Conservation (phyloP, 2,329 filamentous ascomycete genomes). For the Penicillium sp. region DNA sequence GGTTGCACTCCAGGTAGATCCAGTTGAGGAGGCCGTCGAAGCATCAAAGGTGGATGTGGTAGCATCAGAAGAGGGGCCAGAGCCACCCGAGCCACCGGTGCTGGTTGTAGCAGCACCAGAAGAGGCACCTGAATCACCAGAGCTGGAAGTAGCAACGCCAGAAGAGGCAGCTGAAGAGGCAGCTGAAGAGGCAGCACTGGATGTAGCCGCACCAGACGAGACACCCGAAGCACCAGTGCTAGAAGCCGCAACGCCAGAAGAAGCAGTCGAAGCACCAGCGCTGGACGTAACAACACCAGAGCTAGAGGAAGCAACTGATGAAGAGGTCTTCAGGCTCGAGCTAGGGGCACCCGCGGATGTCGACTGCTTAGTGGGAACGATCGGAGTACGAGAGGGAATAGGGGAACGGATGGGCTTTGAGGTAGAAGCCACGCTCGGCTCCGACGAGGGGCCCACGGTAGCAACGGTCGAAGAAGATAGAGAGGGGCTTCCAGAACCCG, state of each 20-base stretch:
- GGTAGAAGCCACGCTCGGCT: constrained; percentile 3
- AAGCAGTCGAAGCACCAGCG: neutral
- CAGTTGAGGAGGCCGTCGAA: neutral
- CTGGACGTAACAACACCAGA: neutral
- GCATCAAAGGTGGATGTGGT: neutral
- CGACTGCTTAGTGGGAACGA: neutral
- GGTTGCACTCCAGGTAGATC: neutral
- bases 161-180: neutral
- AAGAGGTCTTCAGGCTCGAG: constrained; percentile 3
- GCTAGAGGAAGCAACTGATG: constrained; percentile 2
- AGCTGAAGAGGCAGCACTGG: neutral
- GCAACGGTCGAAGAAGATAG: neutral
- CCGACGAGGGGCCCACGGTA: constrained; percentile 1
- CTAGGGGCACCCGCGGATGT: constrained; percentile 2
- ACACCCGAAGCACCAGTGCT: neutral
- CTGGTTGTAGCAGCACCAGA: neutral
- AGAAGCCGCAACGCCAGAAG: neutral
- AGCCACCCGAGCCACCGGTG: neutral
- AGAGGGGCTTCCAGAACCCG: neutral
- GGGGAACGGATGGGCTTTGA: neutral
- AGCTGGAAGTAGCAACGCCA: neutral
- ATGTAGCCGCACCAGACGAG: neutral
- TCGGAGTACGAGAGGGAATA: constrained; percentile 1
- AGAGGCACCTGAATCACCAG: neutral
- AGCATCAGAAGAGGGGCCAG: neutral